Evolutionary conservation across 2,329 filamentous ascomycete genomes (phyloP).

Genomic region (Aspergillus neoniger): DNA sequence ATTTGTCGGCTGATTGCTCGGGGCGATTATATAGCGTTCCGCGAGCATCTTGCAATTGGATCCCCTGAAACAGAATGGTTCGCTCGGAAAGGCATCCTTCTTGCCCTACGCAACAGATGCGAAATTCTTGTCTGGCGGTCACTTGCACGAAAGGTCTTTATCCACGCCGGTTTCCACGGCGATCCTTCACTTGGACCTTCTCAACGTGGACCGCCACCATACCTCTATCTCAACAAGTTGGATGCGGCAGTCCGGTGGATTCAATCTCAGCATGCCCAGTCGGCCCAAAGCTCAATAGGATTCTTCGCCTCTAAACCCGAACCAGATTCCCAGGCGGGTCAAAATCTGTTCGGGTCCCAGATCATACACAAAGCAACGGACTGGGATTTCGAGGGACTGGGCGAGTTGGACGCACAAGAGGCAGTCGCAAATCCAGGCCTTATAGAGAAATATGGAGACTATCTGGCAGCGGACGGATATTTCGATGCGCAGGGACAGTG

Average conservation of each 20-base stretch:
- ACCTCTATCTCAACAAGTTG: constrained; percentile 71
- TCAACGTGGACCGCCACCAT: constrained; percentile 63
- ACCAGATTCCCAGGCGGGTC: constrained; percentile 14
- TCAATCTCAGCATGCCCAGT: constrained; percentile 48
- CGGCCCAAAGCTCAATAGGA: constrained; percentile 9
- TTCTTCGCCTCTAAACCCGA: not conserved
- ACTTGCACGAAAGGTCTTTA: constrained; percentile 74
- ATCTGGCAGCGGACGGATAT: constrained; percentile 34
- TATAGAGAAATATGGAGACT: constrained; percentile 39
- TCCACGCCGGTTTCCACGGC: constrained; percentile 74
- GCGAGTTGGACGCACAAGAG: constrained; percentile 14
- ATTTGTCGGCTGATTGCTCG: constrained; percentile 70
- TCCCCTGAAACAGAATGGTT: constrained; percentile 68
- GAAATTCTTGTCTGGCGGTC: constrained; percentile 83
- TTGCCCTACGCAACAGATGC: constrained; percentile 74
- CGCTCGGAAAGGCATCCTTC: constrained; percentile 70
- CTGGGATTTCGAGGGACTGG: constrained; percentile 33
- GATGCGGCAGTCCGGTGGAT: constrained; percentile 64
- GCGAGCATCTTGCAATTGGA: constrained; percentile 62
- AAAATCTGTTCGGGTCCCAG: constrained; percentile 29
- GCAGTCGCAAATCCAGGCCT: constrained; percentile 13
- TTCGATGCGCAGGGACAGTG: constrained; percentile 37
- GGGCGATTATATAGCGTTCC: constrained; percentile 75
- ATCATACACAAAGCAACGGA: constrained; percentile 35
- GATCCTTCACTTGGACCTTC: constrained; percentile 38